These are phyloP conservation scores for Boletus sp. DNA, from an alignment of 768 basidiomycete genomes.

Conservation along the genomic window DNA sequence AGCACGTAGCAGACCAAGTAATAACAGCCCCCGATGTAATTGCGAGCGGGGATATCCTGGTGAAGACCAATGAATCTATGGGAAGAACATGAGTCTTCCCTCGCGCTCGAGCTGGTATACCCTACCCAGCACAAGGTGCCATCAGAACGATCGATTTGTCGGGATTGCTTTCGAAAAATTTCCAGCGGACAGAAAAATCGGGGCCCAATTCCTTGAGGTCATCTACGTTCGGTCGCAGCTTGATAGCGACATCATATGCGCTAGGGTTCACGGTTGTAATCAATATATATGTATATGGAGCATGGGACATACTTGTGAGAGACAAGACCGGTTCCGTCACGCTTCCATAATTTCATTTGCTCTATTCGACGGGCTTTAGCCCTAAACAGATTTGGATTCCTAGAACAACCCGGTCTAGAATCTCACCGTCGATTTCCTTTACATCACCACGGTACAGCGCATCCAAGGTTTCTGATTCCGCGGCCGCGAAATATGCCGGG, in stretches of 20 bases:
- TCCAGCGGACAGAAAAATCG: constrained; percentile 48
- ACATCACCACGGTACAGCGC: constrained; percentile 39
- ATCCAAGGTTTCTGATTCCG: constrained; percentile 50
- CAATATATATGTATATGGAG: background rate
- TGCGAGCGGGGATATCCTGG: constrained; percentile 6
- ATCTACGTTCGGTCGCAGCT: constrained; percentile 47
- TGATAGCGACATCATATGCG: constrained; percentile 53
- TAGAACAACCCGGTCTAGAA: background rate
- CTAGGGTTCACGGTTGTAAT: constrained; percentile 27
- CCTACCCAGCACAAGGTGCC: constrained; percentile 40
- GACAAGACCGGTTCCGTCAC: constrained; percentile 46
- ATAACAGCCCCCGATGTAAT: constrained; percentile 22
- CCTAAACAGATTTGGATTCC: constrained; percentile 4
- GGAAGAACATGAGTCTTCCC: background rate
- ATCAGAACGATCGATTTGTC: constrained; percentile 56
- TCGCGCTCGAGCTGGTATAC: background rate
- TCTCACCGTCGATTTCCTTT: constrained; percentile 40
- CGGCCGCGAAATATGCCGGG: constrained; percentile 37
- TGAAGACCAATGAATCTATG: constrained; percentile 12
- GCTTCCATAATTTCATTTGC: constrained; percentile 33
- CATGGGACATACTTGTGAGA: constrained; percentile 48
- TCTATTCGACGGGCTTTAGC: constrained; percentile 20
- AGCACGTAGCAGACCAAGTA: constrained; percentile 25
- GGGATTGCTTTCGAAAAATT: constrained; percentile 46
- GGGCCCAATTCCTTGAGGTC: constrained; percentile 51